Evolutionary conservation across 1,139 yeast species (phyloP), one percentile per base, ranked within the genome.

Genomic region (Debaryomyces subglobosus): DNA sequence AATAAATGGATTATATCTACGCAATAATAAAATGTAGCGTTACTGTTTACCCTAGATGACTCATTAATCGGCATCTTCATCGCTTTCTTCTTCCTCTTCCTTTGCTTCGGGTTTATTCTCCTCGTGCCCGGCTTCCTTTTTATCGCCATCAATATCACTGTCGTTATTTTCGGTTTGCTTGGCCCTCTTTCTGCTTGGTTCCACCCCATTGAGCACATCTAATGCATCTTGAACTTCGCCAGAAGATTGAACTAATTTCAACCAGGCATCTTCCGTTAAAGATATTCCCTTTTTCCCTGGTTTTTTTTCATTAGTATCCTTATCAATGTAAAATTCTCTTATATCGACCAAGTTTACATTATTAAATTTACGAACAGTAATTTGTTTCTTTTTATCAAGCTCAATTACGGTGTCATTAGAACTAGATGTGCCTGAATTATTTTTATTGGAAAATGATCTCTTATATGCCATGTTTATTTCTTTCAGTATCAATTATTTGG

Each of bases 251-350:
- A 84, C 56, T 39, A 90, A 67, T 47, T 71, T 74, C 42, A 69
- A 71, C 88, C 95, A 90, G 32, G 79, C 77, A 18, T 84, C 95
- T 55, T 79, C 84, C 0, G 91, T 85, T 49, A 90, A 68, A 1
- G 96, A 82, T 24, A 90, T 88, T 0, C 97, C 96, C 72, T 90
- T 90, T 61, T 84, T 85, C 0, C 96, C 96, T 0, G 97, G 97
- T 53, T 73, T 75, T 68, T 81, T 72, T 51, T 81, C 85, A 10
- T 82, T 79, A 9, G 81, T 74, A 3, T 74, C 77, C 45, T 81
- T 78, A 57, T 85, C 90, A 49, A 77, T 67, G 67, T 88, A 90
- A 68, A 74, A 89, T 64, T 91, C 96, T 49, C 97, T 78, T 48
- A 90, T 88, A 59, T 90, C 96, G 12, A 91, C 81, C 55, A 89